Conservation (phyloP, 208 protist species). For the Trypanosoma vivax region DNA sequence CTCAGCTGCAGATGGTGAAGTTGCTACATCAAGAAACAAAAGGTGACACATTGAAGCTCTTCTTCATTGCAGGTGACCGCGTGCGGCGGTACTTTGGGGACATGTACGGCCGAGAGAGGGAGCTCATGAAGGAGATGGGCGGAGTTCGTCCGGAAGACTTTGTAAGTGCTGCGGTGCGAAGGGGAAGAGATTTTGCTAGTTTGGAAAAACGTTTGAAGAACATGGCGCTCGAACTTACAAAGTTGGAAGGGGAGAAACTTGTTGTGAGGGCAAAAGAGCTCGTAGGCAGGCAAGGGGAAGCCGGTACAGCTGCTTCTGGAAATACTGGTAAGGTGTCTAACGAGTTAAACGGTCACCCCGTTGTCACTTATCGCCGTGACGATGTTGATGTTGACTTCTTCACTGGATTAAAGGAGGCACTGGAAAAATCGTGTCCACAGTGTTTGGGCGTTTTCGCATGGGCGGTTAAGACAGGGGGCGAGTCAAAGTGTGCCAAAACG, state of each 20-base stretch:
- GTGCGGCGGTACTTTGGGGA: conserved; percentile 32
- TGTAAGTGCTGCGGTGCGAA: conserved; percentile 28
- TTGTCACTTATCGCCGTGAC: conserved; percentile 44
- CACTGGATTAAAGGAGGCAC: conserved; percentile 24
- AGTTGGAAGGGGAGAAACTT: conserved; percentile 29
- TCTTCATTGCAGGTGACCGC: conserved; percentile 74
- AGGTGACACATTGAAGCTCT: conserved; percentile 63
- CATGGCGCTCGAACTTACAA: conserved; percentile 52
- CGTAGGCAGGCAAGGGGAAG: not conserved
- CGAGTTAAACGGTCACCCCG: not conserved
- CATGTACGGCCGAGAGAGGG: conserved; percentile 63
- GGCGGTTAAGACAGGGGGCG: conserved; percentile 12
- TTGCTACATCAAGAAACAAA: conserved; percentile 80
- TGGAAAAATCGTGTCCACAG: conserved; percentile 22
- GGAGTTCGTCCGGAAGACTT: conserved; percentile 59
- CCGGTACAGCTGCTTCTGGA: too few species aligned
- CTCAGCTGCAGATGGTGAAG: conserved; percentile 66
- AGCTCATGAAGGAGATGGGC: conserved; percentile 56
- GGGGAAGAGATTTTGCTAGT: conserved; percentile 37
- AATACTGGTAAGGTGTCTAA: too few species aligned
- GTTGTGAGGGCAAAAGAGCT: conserved; percentile 8
- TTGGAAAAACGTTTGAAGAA: conserved; percentile 51
- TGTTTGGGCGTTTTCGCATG: conserved; percentile 56
- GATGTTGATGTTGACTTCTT: conserved; percentile 69
- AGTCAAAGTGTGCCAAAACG: conserved; percentile 16